These are phyloP conservation scores for Thielaviopsis populi DNA, from an alignment of 2,329 filamentous ascomycete genomes.

Conservation along the genomic window DNA sequence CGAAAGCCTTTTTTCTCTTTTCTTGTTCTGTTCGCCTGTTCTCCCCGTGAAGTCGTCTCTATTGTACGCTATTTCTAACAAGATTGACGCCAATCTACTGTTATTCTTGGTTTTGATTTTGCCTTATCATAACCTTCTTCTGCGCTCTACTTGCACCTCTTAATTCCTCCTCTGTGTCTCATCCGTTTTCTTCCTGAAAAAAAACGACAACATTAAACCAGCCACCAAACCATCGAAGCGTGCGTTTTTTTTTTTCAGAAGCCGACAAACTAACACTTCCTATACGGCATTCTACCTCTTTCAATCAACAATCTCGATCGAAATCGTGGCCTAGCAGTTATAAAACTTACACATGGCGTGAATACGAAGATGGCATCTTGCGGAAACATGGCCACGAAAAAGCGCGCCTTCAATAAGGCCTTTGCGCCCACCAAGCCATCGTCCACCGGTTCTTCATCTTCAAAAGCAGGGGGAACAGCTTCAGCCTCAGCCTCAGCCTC, in stretches of 20 bases:
- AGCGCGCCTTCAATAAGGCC: conserved; percentile 16
- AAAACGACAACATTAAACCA: not conserved
- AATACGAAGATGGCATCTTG: conserved; percentile 11
- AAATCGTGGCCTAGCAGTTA: not conserved
- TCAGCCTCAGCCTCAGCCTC: conserved; percentile 8
- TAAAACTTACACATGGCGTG: not conserved
- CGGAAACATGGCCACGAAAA: conserved; percentile 18
- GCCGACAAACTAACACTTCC: not conserved
- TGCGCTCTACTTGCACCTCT: too few relatives aligned
- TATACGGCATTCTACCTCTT: not conserved
- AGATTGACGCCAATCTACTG: too few relatives aligned
- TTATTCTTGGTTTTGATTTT: too few relatives aligned
- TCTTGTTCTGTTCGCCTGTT: not conserved
- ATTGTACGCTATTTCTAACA: too few relatives aligned
- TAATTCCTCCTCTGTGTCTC: too few relatives aligned
- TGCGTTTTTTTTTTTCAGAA: not conserved
- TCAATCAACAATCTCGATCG: not conserved
- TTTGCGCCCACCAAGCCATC: conserved; percentile 15
- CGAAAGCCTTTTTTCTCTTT: not conserved
- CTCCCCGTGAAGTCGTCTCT: too few relatives aligned
- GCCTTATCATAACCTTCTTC: too few relatives aligned
- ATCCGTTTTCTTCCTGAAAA: too few relatives aligned
- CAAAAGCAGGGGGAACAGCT: not conserved
- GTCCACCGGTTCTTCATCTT: conserved; percentile 1
- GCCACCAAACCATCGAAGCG: not conserved